Evolutionary conservation across 305 asterid species (phyloP).

Genomic region (Fraxinus latifolia): DNA sequence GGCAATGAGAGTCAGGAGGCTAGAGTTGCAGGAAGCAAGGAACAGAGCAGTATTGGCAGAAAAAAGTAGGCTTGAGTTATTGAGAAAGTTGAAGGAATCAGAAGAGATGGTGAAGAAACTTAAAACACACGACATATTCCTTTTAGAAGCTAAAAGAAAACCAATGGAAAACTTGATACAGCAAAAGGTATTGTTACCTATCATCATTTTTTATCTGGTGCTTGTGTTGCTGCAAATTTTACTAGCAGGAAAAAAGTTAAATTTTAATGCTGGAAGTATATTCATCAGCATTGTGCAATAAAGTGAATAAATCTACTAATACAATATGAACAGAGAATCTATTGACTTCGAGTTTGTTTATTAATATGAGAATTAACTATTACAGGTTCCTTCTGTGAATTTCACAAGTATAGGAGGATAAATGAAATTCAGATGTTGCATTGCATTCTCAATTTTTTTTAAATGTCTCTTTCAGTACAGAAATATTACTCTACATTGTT

Average conservation of each 20-base stretch:
- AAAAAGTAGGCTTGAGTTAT: constrained; percentile 40
- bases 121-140: constrained; percentile 31
- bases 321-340: not conserved
- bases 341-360: not conserved
- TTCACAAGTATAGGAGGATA: not conserved
- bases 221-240: not conserved
- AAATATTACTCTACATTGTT: not conserved
- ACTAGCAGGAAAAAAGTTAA: not conserved
- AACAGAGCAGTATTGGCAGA: constrained; percentile 46
- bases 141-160: constrained; percentile 24
- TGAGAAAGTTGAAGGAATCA: constrained; percentile 43
- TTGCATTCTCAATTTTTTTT: not conserved
- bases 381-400: not conserved
- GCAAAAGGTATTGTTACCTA: constrained; percentile 36
- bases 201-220: constrained; percentile 12
- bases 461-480: not conserved
- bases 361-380: not conserved
- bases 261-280: not conserved
- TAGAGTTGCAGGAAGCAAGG: constrained; percentile 64
- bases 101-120: constrained; percentile 46
- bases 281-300: not conserved
- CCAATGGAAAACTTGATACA: constrained; percentile 26
- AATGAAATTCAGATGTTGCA: not conserved
- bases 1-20: constrained; percentile 44
- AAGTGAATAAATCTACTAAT: not conserved